A percentile compares a stretch with the other conserved stretches of the same genome.
Conservation (phyloP, 2,329 filamentous ascomycete genomes). For the Celoporthe dispersa region DNA sequence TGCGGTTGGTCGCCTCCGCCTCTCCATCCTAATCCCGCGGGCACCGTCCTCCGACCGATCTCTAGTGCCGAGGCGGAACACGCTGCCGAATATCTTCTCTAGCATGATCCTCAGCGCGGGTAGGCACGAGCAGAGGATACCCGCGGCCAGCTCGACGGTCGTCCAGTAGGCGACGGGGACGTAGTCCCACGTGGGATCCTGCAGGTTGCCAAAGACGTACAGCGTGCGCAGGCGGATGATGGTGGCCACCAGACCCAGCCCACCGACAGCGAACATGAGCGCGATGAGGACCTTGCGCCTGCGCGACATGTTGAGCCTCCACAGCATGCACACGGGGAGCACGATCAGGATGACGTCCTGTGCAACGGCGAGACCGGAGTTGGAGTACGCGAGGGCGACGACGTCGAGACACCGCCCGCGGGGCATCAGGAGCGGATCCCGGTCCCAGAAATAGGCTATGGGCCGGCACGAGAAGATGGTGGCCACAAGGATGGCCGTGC, state of each 20-base stretch:
- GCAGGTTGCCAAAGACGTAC: conserved; percentile 12
- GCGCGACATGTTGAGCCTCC: conserved; percentile 27
- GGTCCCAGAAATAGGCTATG: conserved; percentile 28
- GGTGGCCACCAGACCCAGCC: conserved; percentile 24
- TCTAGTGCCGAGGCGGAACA: conserved; percentile 14
- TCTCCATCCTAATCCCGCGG: conserved; percentile 22
- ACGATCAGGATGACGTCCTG: conserved; percentile 27
- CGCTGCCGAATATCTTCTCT: conserved; percentile 15
- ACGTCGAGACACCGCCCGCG: conserved; percentile 24
- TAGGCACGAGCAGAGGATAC: conserved; percentile 27
- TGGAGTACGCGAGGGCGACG: conserved; percentile 24
- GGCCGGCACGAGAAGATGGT: conserved; percentile 31
- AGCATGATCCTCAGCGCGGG: conserved; percentile 26
- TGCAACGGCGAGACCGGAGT: conserved; percentile 24
- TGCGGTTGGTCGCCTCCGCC: conserved; percentile 1
- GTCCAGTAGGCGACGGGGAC: conserved; percentile 28
- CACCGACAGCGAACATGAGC: conserved; percentile 28
- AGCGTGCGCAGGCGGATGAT: conserved; percentile 23
- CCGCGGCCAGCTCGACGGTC: conserved; percentile 27
- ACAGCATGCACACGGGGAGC: conserved; percentile 27
- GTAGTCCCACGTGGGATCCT: conserved; percentile 20
- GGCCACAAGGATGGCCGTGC: conserved; percentile 18
- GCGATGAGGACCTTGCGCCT: conserved; percentile 26
- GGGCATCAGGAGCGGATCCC: conserved; percentile 11
- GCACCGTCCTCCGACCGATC: neutral